These are phyloP conservation scores for Sistotremastrum niveocremeum DNA, from an alignment of 768 basidiomycete species.

Conservation along the genomic window DNA sequence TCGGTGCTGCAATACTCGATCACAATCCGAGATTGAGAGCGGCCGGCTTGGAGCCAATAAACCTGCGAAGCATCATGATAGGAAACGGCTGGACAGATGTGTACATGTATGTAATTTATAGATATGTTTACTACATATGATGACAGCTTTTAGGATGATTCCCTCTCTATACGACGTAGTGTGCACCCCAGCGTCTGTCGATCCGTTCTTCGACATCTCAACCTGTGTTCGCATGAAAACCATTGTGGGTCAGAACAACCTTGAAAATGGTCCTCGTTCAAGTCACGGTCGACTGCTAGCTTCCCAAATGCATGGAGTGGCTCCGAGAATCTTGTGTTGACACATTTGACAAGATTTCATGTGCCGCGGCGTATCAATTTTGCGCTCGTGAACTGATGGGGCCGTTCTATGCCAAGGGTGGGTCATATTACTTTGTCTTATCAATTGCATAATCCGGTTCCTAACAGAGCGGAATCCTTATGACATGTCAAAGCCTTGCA, in stretches of 20 bases:
- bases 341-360: slow-evolving; percentile 50
- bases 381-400: slow-evolving; percentile 43
- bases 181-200: slow-evolving; percentile 38
- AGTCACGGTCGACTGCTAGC: slow-evolving; percentile 19
- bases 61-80: slow-evolving; percentile 61
- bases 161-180: slow-evolving; percentile 36
- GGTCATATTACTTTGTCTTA: slow-evolving; percentile 10
- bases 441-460: not conserved
- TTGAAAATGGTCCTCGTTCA: not conserved
- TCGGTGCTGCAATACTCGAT: slow-evolving; percentile 66
- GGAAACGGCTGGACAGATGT: slow-evolving; percentile 56
- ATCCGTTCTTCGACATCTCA: slow-evolving; percentile 28
- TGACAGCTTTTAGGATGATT: slow-evolving; percentile 6
- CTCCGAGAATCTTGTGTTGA: slow-evolving; percentile 51
- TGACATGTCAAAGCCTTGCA: slow-evolving; percentile 20
- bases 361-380: slow-evolving; percentile 51
- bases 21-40: slow-evolving; percentile 42
- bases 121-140: not conserved
- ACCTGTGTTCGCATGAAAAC: slow-evolving; percentile 39
- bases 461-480: slow-evolving; percentile 12
- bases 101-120: slow-evolving; percentile 23
- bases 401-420: slow-evolving; percentile 25
- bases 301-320: slow-evolving; percentile 52
- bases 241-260: slow-evolving; percentile 22
- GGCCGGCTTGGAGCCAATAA: slow-evolving; percentile 40